A percentile compares a stretch with the other conserved stretches of the same genome.
These are phyloP conservation scores for Collybiopsis confluens DNA, from an alignment of 768 basidiomycete genomes.

Conservation along the genomic window DNA sequence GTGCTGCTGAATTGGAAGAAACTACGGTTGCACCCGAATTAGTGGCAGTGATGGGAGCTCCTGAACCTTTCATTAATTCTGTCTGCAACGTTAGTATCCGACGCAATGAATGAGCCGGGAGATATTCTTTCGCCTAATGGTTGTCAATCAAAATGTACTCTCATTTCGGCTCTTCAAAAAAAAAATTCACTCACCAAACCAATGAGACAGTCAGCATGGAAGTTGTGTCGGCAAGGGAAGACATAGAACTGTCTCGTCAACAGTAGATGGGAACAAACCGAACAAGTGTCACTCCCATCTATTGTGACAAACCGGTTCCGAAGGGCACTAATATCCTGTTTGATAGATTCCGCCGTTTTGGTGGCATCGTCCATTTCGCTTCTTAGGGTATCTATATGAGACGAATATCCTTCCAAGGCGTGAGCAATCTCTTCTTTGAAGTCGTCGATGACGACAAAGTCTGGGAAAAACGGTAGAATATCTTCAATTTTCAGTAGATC, in stretches of 20 bases:
- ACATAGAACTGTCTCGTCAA: constrained; percentile 94
- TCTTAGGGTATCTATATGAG: constrained; percentile 86
- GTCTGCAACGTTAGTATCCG: constrained; percentile 83
- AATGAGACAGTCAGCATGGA: constrained; percentile 97
- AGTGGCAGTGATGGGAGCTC: constrained; percentile 26
- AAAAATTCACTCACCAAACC: constrained; percentile 69
- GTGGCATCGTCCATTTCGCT: constrained; percentile 97
- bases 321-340: constrained; percentile 81
- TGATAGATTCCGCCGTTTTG: constrained; percentile 86
- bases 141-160: no score
- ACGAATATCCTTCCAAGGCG: constrained; percentile 90
- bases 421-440: constrained; percentile 99
- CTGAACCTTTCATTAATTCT: constrained; percentile 64
- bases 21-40: constrained; percentile 25
- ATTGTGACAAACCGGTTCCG: constrained; percentile 90
- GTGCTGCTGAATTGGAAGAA: constrained; percentile 20
- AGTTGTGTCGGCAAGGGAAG: constrained; percentile 96
- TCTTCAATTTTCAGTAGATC: constrained; percentile 97
- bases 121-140: constrained; percentile 92
- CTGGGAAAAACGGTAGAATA: constrained; percentile 98
- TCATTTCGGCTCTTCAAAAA: no score
- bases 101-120: constrained; percentile 77
- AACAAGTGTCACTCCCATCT: constrained; percentile 82
- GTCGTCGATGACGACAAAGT: constrained; percentile 98
- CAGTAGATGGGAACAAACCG: constrained; percentile 70